Evolutionary conservation across 73 alveolate species (phyloP).

Genomic region (Paramecium sonneborni): DNA sequence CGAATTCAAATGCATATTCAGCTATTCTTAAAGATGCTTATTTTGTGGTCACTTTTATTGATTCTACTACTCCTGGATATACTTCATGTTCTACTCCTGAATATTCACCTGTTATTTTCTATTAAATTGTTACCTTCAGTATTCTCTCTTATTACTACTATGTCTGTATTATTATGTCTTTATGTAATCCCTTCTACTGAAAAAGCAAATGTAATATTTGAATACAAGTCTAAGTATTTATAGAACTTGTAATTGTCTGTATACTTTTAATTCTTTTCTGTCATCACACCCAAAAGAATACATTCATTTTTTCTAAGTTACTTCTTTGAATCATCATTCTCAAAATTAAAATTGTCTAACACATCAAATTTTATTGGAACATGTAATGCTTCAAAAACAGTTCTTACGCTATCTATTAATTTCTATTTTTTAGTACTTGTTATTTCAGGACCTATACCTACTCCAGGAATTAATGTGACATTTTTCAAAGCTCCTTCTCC

Average conservation of each 20-base stretch:
- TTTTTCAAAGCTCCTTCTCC: constrained; percentile 76
- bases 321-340: constrained; percentile 63
- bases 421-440: constrained; percentile 47
- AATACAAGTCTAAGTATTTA: constrained; percentile 72
- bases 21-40: constrained; percentile 74
- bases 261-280: constrained; percentile 67
- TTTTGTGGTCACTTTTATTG: constrained; percentile 74
- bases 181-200: constrained; percentile 76
- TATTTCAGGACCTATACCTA: constrained; percentile 80
- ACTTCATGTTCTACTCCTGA: constrained; percentile 84
- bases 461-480: constrained; percentile 78
- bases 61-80: constrained; percentile 80
- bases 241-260: constrained; percentile 70
- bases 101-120: constrained; percentile 71
- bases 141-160: constrained; percentile 80
- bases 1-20: constrained; percentile 81
- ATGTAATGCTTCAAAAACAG: constrained; percentile 67
- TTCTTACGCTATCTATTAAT: constrained; percentile 62
- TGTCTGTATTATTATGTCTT: constrained; percentile 74
- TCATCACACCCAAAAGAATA: constrained; percentile 76
- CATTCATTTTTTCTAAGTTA: constrained; percentile 64
- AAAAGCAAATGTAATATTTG: constrained; percentile 75
- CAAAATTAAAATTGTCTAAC: constrained; percentile 70
- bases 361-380: constrained; percentile 75
- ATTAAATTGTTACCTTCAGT: constrained; percentile 51